phyloP scores from a whole-genome alignment of 2,329 filamentous ascomycete species.

The Amphichorda felina region DNA sequence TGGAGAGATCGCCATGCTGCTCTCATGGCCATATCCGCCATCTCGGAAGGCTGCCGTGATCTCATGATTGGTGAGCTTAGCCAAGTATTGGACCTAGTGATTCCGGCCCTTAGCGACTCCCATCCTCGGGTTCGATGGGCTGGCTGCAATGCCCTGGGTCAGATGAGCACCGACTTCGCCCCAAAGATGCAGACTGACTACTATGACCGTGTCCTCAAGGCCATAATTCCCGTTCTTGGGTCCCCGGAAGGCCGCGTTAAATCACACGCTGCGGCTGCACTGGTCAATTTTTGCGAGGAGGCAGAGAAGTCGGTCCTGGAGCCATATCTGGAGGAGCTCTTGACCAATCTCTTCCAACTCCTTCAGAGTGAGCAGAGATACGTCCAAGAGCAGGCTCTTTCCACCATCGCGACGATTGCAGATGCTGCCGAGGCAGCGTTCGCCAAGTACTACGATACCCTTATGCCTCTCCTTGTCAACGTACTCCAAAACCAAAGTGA shows the following conservation, averaged over 20 bases:
- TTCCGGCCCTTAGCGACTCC: constrained; percentile 77
- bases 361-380: constrained; percentile 89
- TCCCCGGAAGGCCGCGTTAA: constrained; percentile 89
- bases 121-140: constrained; percentile 95
- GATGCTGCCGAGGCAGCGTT: constrained; percentile 95
- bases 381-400: constrained; percentile 93
- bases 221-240: constrained; percentile 84
- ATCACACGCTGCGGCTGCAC: constrained; percentile 90
- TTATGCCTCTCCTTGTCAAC: constrained; percentile 90
- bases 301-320: constrained; percentile 86
- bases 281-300: constrained; percentile 98
- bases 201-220: constrained; percentile 74
- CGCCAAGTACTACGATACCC: constrained; percentile 83
- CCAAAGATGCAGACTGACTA: constrained; percentile 97
- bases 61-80: constrained; percentile 91
- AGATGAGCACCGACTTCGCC: constrained; percentile 99
- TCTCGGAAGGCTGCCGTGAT: constrained; percentile 92
- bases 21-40: constrained; percentile 96
- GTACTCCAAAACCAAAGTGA: constrained; percentile 83
- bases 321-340: constrained; percentile 81
- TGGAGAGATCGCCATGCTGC: constrained; percentile 96
- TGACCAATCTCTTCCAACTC: constrained; percentile 76
- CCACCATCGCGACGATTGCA: constrained; percentile 97
- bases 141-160: constrained; percentile 94
- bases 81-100: constrained; percentile 88